A percentile compares a stretch with the other conserved stretches of the same genome.
These are phyloP conservation scores for Didymosphaeria variabile DNA, from an alignment of 2,329 filamentous ascomycete genomes.

Conservation along the genomic window DNA sequence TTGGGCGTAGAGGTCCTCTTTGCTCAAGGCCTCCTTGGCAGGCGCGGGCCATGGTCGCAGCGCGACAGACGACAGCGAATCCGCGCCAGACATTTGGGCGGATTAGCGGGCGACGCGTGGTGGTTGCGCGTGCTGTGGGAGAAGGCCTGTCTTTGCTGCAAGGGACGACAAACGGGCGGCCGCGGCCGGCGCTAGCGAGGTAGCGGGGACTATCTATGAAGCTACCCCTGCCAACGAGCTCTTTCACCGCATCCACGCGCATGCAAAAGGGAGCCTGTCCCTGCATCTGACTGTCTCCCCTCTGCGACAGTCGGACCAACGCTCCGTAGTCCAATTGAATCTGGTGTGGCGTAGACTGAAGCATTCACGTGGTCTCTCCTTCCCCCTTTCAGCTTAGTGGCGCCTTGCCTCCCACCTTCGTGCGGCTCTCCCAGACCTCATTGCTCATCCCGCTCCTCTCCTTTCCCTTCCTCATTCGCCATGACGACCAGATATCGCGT, in stretches of 20 bases:
- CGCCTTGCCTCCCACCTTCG: slow-evolving; percentile 34
- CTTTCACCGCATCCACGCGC: slow-evolving; percentile 2
- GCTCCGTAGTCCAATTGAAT: slow-evolving; percentile 13
- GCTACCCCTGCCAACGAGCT: slow-evolving; percentile 21
- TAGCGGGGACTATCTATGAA: slow-evolving; percentile 33
- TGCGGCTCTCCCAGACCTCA: slow-evolving; percentile 21
- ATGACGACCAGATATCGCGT: slow-evolving; percentile 56
- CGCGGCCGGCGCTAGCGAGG: slow-evolving; percentile 29
- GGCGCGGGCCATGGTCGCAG: slow-evolving; percentile 69
- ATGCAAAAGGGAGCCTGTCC: background rate
- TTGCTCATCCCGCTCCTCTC: slow-evolving; percentile 17
- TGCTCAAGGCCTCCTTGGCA: slow-evolving; percentile 61
- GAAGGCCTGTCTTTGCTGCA: background rate
- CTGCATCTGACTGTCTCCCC: background rate
- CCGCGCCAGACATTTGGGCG: slow-evolving; percentile 34
- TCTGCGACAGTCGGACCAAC: background rate
- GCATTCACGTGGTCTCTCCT: slow-evolving; percentile 18
- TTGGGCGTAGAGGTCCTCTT: slow-evolving; percentile 68
- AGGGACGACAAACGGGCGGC: slow-evolving; percentile 17
- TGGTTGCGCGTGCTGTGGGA: slow-evolving; percentile 18
- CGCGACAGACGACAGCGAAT: slow-evolving; percentile 58
- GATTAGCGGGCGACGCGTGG: slow-evolving; percentile 6
- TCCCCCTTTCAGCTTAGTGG: slow-evolving; percentile 34
- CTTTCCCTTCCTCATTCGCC: slow-evolving; percentile 18
- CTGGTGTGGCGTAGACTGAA: background rate